Base-by-base conservation (phyloP, 2,329 filamentous ascomycete genomes). In the Stromatinia cepivora region DNA sequence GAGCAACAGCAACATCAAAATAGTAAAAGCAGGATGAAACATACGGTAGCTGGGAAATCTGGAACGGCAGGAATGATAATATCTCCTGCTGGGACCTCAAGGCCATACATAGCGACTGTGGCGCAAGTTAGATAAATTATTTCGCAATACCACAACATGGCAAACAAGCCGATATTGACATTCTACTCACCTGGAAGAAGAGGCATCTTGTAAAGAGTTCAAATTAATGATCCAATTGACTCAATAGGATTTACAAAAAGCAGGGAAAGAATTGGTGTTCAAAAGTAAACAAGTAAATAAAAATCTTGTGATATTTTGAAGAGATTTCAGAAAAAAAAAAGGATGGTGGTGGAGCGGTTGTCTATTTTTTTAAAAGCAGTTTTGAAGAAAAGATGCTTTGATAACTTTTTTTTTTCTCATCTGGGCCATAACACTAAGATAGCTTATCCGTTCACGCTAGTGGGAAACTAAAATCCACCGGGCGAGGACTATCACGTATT, bases 41-140 rank as follows among this genome's bases (percentile, higher is more conserved):
- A 85, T 85, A 97, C 93, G 80, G 92, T 92, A 71, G 93, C 92
- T 79, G 92, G 92, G 77, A 94, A 90, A 75, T 94, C 89, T 73
- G 89, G 86, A 73, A 89, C 84, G 70, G 92, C 93, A 74, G 92
- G 90, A 76, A 97, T 88, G 80, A 95, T 84, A 80, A 93, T 84
- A 81, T 92, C 92, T 79, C 91, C 92, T 76, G 92, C 86, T 76
- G 93, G 93, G 81, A 98, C 92, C 85, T 93, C 90, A 76, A 97
- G 90, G 82, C 94, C 93, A 81, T 95, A 99, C 80, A 98, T 86
- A 80, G 92, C 92, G 81, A 95, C 91, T 78, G 70, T 68, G 52
- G 15, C 58, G 66, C 25, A 56, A 52, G 68, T 79, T 85, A 87
- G 75, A 72, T 70, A 22, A 48, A 45, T 53, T 36, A 48, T 64